Percentiles rank a stretch among this genome's conserved stretches.
Evolutionary conservation across 192 early-diverging fungal genomes (phyloP).

Genomic region (Linderina pennispora): DNA sequence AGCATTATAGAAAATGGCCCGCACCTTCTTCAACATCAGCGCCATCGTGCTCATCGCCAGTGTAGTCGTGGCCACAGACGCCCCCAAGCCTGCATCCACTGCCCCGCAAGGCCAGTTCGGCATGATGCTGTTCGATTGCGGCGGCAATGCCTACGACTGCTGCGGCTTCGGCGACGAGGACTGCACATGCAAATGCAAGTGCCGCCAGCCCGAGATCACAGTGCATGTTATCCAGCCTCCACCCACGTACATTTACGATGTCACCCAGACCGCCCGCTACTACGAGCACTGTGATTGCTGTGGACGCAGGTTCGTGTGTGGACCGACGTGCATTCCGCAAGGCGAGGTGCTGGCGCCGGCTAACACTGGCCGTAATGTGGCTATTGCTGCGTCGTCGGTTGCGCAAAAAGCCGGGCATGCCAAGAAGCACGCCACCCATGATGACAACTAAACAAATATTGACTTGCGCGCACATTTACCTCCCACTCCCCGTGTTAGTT

Average conservation of each 20-base stretch:
- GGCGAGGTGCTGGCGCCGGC: conserved; percentile 38
- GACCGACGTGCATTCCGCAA: conserved; percentile 40
- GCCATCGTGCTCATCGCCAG: conserved; percentile 8
- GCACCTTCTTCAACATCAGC: conserved; percentile 15
- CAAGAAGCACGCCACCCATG: too few species aligned
- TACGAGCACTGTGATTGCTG: conserved; percentile 45
- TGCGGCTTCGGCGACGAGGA: conserved; percentile 9
- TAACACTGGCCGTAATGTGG: conserved; percentile 24
- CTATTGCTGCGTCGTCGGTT: conserved; percentile 3
- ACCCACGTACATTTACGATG: conserved; percentile 40
- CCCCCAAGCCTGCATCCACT: not conserved
- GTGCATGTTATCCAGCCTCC: conserved; percentile 44
- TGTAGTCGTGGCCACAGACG: conserved; percentile 2
- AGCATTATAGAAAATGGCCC: conserved; percentile 32
- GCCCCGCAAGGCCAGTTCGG: not conserved
- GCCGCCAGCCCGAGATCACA: conserved; percentile 26
- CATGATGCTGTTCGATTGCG: conserved; percentile 3
- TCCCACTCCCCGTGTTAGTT: too few species aligned
- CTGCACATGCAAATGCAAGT: conserved; percentile 9
- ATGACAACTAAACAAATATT: too few species aligned
- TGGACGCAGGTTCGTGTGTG: conserved; percentile 38
- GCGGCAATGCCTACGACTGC: conserved; percentile 9
- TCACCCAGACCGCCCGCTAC: conserved; percentile 41
- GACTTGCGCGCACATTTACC: too few species aligned
- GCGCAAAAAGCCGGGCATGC: too few species aligned